A percentile compares a stretch with the other conserved stretches of the same genome.
Conservation (phyloP, 2,329 filamentous ascomycete species). For the Clonostachys rosea region DNA sequence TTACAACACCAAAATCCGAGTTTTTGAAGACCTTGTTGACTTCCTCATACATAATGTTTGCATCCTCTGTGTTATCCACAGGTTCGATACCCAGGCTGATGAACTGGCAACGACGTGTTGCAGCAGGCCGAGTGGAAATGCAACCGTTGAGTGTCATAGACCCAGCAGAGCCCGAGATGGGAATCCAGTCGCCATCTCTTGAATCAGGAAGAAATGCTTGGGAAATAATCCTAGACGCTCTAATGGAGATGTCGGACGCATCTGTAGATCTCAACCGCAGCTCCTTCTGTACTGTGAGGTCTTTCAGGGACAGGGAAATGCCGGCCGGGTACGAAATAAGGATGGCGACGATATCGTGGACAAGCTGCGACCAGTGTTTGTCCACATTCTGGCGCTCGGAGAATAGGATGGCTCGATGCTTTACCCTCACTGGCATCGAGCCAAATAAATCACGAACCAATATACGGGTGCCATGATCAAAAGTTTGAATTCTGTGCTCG, state of each 20-base stretch:
- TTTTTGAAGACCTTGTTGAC: constrained; percentile 72
- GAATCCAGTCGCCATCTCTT: constrained; percentile 59
- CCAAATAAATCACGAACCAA: constrained; percentile 80
- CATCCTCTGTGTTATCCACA: constrained; percentile 46
- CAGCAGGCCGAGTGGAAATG: constrained; percentile 66
- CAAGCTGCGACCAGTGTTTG: constrained; percentile 63
- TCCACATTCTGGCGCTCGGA: constrained; percentile 44
- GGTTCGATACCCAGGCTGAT: constrained; percentile 73
- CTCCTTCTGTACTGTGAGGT: constrained; percentile 32
- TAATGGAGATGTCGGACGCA: constrained; percentile 9
- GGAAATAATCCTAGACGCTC: constrained; percentile 47
- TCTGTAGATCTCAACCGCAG: constrained; percentile 25
- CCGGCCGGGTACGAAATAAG: constrained; percentile 64
- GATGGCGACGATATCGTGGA: constrained; percentile 53
- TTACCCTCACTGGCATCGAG: constrained; percentile 84
- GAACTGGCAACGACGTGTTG: constrained; percentile 73
- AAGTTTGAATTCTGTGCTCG: constrained; percentile 50
- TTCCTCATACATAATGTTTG: constrained; percentile 68
- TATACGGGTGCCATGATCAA: constrained; percentile 69
- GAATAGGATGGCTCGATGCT: constrained; percentile 60
- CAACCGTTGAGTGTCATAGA: constrained; percentile 62
- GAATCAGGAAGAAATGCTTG: constrained; percentile 62
- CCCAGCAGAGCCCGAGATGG: constrained; percentile 61
- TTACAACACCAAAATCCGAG: constrained; percentile 66
- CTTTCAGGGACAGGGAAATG: constrained; percentile 54